phyloP scores from a whole-genome alignment of 2,329 filamentous ascomycete species.

The Ceratocystis smalleyi region DNA sequence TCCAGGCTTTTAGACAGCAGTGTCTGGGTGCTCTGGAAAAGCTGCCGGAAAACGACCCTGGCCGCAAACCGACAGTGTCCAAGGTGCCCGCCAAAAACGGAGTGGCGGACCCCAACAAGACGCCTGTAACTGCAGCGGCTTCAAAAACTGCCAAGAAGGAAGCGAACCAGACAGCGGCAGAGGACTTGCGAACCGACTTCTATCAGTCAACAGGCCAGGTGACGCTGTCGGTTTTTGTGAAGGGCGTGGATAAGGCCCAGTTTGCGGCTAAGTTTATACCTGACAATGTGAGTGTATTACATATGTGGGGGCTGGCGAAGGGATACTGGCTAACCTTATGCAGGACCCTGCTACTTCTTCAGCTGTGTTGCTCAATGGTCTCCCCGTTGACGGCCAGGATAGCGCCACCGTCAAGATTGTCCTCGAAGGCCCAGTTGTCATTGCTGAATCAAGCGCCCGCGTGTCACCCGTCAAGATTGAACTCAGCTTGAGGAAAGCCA shows the following conservation, averaged over 20 bases:
- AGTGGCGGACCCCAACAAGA: not conserved
- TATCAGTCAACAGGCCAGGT: constrained; percentile 20
- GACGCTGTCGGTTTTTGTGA: constrained; percentile 30
- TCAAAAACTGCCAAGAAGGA: constrained; percentile 5
- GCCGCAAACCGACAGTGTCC: constrained; percentile 30
- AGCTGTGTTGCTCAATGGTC: not conserved
- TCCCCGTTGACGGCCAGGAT: constrained; percentile 12
- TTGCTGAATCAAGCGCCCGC: constrained; percentile 39
- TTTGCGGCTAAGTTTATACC: constrained; percentile 24
- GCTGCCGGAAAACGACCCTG: constrained; percentile 30
- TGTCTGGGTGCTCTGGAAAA: constrained; percentile 31
- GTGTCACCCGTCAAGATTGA: constrained; percentile 71
- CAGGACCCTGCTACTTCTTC: constrained; percentile 4
- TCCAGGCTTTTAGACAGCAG: constrained; percentile 26
- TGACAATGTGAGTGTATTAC: constrained; percentile 16
- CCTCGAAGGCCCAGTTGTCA: constrained; percentile 5
- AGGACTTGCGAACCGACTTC: constrained; percentile 19
- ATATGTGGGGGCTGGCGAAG: not conserved
- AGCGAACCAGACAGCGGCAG: constrained; percentile 17
- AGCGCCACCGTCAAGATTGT: constrained; percentile 5
- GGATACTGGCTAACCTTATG: not conserved
- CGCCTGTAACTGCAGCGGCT: not conserved
- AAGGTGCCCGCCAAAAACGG: constrained; percentile 16
- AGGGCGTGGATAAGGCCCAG: constrained; percentile 28
- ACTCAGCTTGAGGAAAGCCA: constrained; percentile 53